Conservation (phyloP, 495 filamentous ascomycete species). For the Symbiotaphrina buchneri region DNA sequence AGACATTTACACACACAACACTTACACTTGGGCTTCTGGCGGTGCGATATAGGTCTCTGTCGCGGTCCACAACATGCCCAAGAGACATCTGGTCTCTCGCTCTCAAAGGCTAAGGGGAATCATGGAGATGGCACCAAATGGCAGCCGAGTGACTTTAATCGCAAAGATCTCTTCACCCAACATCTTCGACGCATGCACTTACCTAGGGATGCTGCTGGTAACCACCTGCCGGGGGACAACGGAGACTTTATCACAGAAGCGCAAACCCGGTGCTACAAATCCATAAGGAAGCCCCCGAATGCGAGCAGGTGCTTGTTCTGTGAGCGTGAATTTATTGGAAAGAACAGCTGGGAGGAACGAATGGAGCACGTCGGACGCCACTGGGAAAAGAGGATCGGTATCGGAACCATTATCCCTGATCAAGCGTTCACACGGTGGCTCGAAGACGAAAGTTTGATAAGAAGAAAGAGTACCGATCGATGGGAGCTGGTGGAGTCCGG, state of each 20-base stretch:
- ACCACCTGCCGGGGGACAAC: constrained; percentile 19
- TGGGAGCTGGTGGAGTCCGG: no score
- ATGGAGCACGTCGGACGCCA: constrained; percentile 87
- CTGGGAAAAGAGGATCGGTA: no score
- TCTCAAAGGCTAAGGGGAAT: no score
- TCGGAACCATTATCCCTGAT: no score
- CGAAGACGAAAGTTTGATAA: no score
- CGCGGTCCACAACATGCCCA: no score
- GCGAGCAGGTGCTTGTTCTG: constrained; percentile 52
- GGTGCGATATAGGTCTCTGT: no score
- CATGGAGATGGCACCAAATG: no score
- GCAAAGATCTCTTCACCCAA: constrained; percentile 84
- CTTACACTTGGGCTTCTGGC: constrained; percentile 54
- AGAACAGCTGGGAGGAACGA: constrained; percentile 50
- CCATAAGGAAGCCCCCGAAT: constrained; percentile 35
- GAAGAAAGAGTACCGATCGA: no score
- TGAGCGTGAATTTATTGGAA: constrained; percentile 30
- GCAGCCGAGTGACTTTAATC: constrained; percentile 58
- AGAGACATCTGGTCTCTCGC: no score
- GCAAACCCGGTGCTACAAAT: constrained; percentile 35
- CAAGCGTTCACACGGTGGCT: no score
- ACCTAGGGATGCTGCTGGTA: constrained; percentile 18
- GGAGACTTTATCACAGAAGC: no score
- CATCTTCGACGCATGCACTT: constrained; percentile 87
- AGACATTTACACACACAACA: constrained; percentile 72